phyloP scores from a whole-genome alignment of 2,329 filamentous ascomycete species.

The Neonectria ditissima region DNA sequence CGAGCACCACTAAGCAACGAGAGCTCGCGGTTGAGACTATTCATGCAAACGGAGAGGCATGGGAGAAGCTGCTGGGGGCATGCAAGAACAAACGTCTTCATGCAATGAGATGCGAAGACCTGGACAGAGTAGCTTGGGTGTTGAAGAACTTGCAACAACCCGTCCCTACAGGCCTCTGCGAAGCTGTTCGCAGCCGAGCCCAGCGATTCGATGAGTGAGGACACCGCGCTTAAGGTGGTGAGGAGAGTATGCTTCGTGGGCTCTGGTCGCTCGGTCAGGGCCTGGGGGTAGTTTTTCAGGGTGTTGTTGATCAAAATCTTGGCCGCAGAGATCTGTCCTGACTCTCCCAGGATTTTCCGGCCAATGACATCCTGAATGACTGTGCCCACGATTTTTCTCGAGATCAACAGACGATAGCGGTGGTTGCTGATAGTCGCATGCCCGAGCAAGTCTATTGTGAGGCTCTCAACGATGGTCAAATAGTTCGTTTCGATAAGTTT shows the following conservation, averaged over 20 bases:
- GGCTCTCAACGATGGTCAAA: constrained; percentile 80
- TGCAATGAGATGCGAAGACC: constrained; percentile 85
- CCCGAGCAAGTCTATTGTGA: constrained; percentile 84
- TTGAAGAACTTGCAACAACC: constrained; percentile 87
- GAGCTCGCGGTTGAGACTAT: constrained; percentile 89
- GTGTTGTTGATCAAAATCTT: constrained; percentile 86
- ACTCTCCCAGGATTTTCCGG: constrained; percentile 85
- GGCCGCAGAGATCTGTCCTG: constrained; percentile 85
- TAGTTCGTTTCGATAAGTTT: constrained; percentile 88
- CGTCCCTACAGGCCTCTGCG: constrained; percentile 87
- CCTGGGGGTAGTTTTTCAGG: constrained; percentile 94
- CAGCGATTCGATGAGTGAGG: constrained; percentile 81
- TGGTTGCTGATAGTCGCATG: constrained; percentile 82
- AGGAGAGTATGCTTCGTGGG: constrained; percentile 89
- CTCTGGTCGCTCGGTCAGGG: constrained; percentile 86
- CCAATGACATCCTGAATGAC: constrained; percentile 88
- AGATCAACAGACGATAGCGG: constrained; percentile 86
- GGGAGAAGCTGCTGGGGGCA: constrained; percentile 93
- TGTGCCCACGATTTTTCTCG: constrained; percentile 85
- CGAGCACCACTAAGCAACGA: constrained; percentile 79
- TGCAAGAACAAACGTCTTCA: constrained; percentile 88
- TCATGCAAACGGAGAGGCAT: constrained; percentile 95
- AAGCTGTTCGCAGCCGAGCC: constrained; percentile 85
- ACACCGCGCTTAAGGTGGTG: constrained; percentile 81
- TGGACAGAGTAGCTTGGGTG: constrained; percentile 98